Percentiles rank a stretch among this genome's conserved stretches.
Conservation (phyloP, 169 alveolate genomes). For the Sarcocystis neurona region DNA sequence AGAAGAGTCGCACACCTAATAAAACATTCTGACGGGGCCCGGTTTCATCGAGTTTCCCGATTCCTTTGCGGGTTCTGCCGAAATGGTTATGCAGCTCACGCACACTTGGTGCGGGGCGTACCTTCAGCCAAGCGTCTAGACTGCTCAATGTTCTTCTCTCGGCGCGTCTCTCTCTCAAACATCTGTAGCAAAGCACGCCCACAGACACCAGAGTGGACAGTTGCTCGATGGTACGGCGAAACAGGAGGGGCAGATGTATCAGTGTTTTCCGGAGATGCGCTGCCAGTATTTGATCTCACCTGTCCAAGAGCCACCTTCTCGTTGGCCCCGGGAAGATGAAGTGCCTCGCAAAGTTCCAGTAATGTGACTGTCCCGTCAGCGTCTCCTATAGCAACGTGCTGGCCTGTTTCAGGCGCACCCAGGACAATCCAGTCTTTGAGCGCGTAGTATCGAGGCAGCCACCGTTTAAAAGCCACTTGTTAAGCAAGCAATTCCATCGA, state of each 20-base stretch:
- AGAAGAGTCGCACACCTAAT: too few species aligned
- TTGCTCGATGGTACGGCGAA: not conserved
- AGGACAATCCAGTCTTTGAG: too few species aligned
- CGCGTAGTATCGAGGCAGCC: too few species aligned
- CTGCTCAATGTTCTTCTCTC: conserved; percentile 87
- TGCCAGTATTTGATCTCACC: conserved; percentile 52
- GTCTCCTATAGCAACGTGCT: conserved; percentile 90
- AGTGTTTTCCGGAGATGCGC: not conserved
- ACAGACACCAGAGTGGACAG: not conserved
- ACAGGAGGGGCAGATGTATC: not conserved
- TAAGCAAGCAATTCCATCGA: too few species aligned
- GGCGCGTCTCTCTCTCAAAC: conserved; percentile 89
- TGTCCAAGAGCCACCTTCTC: conserved; percentile 83
- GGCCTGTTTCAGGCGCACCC: too few species aligned
- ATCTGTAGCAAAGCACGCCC: conserved; percentile 46
- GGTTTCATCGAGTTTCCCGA: too few species aligned
- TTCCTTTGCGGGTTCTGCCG: too few species aligned
- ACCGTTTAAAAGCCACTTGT: too few species aligned
- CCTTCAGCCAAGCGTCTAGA: conserved; percentile 71
- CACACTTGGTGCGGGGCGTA: too few species aligned
- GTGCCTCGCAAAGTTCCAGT: conserved; percentile 85
- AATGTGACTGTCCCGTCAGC: conserved; percentile 89
- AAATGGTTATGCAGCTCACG: too few species aligned
- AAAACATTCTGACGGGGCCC: too few species aligned
- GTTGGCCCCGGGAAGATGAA: conserved; percentile 75